Conservation (phyloP, 768 basidiomycete species). For the Xerocomus potaroensis region DNA sequence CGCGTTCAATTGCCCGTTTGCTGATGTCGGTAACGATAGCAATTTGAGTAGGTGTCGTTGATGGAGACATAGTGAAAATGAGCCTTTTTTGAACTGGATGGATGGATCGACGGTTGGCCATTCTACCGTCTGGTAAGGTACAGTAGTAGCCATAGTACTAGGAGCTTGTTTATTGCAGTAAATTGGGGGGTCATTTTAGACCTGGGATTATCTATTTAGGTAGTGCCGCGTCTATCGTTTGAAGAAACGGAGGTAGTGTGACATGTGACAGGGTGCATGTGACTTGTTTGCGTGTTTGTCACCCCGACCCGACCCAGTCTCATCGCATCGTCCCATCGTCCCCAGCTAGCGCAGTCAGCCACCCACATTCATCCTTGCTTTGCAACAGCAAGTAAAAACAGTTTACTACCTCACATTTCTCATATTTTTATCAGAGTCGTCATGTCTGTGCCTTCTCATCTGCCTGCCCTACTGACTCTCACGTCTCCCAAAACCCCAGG, state of each 20-base stretch:
- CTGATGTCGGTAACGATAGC: too few relatives aligned
- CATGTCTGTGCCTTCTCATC: constrained; percentile 25
- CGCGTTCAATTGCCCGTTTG: too few relatives aligned
- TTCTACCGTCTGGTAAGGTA: too few relatives aligned
- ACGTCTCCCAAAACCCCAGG: constrained; percentile 43
- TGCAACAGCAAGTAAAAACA: constrained; percentile 19
- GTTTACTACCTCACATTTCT: background rate
- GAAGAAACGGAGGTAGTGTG: constrained; percentile 4
- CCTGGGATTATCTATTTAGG: too few relatives aligned
- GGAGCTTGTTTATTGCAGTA: too few relatives aligned
- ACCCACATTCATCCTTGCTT: constrained; percentile 16
- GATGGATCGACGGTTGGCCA: too few relatives aligned
- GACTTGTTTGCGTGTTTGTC: constrained; percentile 14
- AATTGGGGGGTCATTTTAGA: too few relatives aligned
- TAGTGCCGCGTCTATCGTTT: too few relatives aligned
- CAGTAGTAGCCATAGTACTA: too few relatives aligned
- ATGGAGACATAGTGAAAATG: too few relatives aligned
- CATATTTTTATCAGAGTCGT: constrained; percentile 8
- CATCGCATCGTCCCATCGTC: background rate
- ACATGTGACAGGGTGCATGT: constrained; percentile 16
- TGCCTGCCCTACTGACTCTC: constrained; percentile 1
- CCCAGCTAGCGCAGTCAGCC: constrained; percentile 19
- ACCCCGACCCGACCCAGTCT: constrained; percentile 13
- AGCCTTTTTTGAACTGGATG: too few relatives aligned
- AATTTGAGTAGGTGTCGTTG: too few relatives aligned